Conservation (phyloP, 139 green algal species). For the Asterochloris sp. region DNA sequence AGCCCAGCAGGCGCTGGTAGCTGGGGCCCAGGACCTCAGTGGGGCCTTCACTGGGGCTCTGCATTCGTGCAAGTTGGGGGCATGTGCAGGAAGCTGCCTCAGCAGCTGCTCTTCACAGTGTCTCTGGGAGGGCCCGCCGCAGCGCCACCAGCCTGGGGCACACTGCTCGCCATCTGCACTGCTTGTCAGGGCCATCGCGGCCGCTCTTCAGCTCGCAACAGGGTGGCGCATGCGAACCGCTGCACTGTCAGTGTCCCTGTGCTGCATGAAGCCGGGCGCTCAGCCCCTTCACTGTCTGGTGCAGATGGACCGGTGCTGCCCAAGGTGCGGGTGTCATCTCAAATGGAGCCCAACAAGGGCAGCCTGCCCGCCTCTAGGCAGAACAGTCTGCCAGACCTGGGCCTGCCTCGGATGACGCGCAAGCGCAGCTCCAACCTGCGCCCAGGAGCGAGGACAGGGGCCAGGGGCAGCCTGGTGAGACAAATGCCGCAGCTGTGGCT, state of each 20-base stretch:
- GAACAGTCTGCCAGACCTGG: neutral
- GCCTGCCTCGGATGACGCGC: neutral
- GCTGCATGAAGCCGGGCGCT: neutral
- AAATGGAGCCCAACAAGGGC: too few species aligned
- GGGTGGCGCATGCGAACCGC: neutral
- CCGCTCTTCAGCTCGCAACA: neutral
- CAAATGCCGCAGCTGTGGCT: neutral
- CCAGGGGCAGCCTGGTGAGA: neutral
- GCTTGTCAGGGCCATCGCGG: neutral
- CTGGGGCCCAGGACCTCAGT: neutral
- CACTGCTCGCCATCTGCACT: neutral
- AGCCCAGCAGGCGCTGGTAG: neutral
- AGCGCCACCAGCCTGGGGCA: neutral
- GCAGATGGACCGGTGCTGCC: too few species aligned
- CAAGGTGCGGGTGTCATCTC: too few species aligned
- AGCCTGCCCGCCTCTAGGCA: neutral
- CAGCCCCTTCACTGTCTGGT: too few species aligned
- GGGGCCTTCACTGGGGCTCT: too few species aligned
- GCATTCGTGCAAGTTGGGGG: neutral
- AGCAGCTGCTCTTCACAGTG: neutral
- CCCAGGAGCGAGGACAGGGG: neutral
- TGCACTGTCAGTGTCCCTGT: neutral
- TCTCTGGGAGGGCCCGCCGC: neutral
- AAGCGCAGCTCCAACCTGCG: neutral
- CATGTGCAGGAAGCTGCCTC: neutral